A percentile compares a stretch with the other conserved stretches of the same genome.
phyloP scores from a whole-genome alignment of 148 eudicot genomes.

The Nepenthes mirabilis region DNA sequence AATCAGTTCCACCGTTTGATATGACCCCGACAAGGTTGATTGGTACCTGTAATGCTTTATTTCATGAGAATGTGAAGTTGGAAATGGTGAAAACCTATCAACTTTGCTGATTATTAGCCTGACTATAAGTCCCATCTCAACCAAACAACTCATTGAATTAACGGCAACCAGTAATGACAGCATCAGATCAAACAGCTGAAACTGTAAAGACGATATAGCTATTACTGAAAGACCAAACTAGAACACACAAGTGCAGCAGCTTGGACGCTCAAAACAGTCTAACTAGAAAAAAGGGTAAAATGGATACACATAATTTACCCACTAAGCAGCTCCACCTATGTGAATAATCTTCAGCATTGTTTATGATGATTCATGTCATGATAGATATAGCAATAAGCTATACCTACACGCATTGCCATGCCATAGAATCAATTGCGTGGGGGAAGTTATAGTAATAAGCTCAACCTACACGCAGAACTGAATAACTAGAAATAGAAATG shows the following conservation, averaged over 20 bases:
- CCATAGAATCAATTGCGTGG: too few species aligned
- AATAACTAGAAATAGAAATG: too few species aligned
- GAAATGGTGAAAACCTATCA: background rate
- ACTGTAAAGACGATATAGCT: background rate
- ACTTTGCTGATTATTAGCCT: background rate
- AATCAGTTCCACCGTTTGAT: slow-evolving; percentile 78
- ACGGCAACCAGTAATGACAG: background rate
- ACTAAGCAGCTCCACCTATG: too few species aligned
- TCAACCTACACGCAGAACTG: too few species aligned
- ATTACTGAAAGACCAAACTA: background rate
- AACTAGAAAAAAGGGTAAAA: too few species aligned
- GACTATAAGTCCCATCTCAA: background rate
- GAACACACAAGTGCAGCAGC: background rate
- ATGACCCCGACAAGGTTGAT: slow-evolving; percentile 79
- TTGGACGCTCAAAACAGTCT: too few species aligned
- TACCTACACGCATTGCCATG: too few species aligned
- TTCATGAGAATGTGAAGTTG: background rate
- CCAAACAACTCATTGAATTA: background rate
- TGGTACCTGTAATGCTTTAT: slow-evolving; percentile 59
- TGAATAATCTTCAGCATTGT: too few species aligned
- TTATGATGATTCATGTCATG: too few species aligned
- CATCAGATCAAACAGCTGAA: background rate
- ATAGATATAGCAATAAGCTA: too few species aligned
- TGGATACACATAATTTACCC: too few species aligned
- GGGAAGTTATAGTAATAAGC: too few species aligned